Conservation (phyloP, 2,329 filamentous ascomycete genomes). For the Fusarium concolor region DNA sequence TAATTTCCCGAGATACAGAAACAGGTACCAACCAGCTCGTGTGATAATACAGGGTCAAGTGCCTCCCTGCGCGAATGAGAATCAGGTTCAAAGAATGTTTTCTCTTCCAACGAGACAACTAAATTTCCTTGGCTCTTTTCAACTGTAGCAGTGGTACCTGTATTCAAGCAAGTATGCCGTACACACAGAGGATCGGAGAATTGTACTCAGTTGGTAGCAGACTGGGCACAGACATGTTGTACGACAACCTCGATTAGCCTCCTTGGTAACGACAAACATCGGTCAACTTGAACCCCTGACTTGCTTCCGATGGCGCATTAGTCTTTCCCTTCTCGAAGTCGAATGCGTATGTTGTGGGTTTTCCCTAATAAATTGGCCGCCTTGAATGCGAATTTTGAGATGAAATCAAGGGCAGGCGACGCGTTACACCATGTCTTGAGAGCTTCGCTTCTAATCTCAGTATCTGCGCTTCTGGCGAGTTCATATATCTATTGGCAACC, state of each 20-base stretch:
- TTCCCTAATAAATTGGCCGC: not conserved
- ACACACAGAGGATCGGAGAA: constrained; percentile 17
- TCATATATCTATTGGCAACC: not conserved
- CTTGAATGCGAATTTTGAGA: not conserved
- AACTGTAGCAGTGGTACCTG: constrained; percentile 6
- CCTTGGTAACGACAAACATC: not conserved
- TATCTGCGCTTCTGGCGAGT: constrained; percentile 7
- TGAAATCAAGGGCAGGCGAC: not conserved
- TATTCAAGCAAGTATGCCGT: constrained; percentile 8
- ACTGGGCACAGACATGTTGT: constrained; percentile 30
- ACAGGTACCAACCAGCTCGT: too few species aligned
- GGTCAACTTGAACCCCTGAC: not conserved
- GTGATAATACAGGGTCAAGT: not conserved
- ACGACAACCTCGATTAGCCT: constrained; percentile 7
- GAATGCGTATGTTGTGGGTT: not conserved
- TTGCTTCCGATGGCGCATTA: constrained; percentile 9
- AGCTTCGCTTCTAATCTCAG: constrained; percentile 6
- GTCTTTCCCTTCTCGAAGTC: not conserved
- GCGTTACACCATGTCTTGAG: constrained; percentile 20
- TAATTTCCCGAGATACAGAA: too few species aligned
- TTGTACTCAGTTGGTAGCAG: constrained; percentile 33
- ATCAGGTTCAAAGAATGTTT: constrained; percentile 12
- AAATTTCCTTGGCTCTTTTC: constrained; percentile 21
- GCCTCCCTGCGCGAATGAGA: constrained; percentile 6
- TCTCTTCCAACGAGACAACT: constrained; percentile 14